Evolutionary conservation across 805 yeast genomes (phyloP).

Genomic region (Cyberlindnera samutprakarnensis): DNA sequence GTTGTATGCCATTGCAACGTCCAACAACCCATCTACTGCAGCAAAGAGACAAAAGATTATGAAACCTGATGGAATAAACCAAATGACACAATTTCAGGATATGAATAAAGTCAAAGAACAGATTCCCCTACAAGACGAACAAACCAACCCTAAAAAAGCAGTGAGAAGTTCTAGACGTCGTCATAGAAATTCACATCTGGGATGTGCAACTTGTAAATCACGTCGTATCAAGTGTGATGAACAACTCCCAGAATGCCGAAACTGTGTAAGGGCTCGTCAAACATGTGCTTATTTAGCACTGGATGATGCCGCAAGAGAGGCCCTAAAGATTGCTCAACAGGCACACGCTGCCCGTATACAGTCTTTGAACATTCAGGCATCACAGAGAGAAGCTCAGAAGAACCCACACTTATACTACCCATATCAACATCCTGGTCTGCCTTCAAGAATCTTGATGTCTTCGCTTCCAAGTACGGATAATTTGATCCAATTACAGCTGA

Average conservation of each 20-base stretch:
- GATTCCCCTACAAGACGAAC: background rate
- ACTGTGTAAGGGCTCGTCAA: conserved; percentile 41
- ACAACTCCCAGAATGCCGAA: conserved; percentile 47
- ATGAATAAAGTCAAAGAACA: no score
- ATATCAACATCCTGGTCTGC: conserved; percentile 16
- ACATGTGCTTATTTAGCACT: conserved; percentile 42
- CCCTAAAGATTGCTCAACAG: conserved; percentile 42
- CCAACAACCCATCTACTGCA: conserved; percentile 2
- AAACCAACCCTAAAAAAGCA: background rate
- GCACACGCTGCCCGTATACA: conserved; percentile 31
- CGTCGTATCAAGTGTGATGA: conserved; percentile 64
- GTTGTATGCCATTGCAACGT: conserved; percentile 24
- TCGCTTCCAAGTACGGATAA: conserved; percentile 8
- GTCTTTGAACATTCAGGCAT: conserved; percentile 15
- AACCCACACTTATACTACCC: conserved; percentile 10
- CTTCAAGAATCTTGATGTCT: conserved; percentile 15
- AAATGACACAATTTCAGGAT: background rate
- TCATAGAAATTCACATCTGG: conserved; percentile 64
- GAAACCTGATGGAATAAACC: background rate
- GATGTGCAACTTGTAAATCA: conserved; percentile 64
- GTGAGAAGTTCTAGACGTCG: conserved; percentile 35
- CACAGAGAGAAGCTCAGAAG: conserved; percentile 13
- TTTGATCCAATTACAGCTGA: conserved; percentile 16
- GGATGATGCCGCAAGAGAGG: conserved; percentile 41
- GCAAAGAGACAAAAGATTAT: background rate